phyloP scores from a whole-genome alignment of 1,284 basidiomycete species.

The Moesziomyces globuligerus region DNA sequence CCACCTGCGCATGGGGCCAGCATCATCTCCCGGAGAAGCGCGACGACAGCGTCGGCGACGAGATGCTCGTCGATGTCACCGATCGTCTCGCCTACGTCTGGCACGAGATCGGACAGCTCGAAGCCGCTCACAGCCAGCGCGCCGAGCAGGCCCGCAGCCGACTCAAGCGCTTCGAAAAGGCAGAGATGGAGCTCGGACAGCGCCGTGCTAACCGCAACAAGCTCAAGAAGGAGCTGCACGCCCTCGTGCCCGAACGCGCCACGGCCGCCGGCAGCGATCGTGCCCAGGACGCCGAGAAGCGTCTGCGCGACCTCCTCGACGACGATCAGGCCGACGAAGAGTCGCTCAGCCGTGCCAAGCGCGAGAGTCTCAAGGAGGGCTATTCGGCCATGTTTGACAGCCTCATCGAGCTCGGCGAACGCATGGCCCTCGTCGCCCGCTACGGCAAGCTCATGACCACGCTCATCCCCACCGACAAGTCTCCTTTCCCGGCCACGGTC shows the following conservation, averaged over 20 bases:
- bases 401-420: slow-evolving; percentile 61
- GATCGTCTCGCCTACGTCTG: slow-evolving; percentile 60
- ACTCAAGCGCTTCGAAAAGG: slow-evolving; percentile 53
- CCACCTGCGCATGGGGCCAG: slow-evolving; percentile 56
- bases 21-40: slow-evolving; percentile 52
- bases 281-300: slow-evolving; percentile 38
- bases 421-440: slow-evolving; percentile 55
- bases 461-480: slow-evolving; percentile 45
- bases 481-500: slow-evolving; percentile 42
- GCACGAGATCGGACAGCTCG: slow-evolving; percentile 56
- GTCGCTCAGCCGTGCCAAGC: slow-evolving; percentile 47
- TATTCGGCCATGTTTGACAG: slow-evolving; percentile 57
- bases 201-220: slow-evolving; percentile 48
- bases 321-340: slow-evolving; percentile 59
- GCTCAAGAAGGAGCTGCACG: slow-evolving; percentile 53
- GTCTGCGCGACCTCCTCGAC: slow-evolving; percentile 43
- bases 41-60: slow-evolving; percentile 54
- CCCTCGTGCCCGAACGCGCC: slow-evolving; percentile 53
- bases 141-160: slow-evolving; percentile 47
- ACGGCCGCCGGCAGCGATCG: slow-evolving; percentile 24
- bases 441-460: slow-evolving; percentile 58
- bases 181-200: slow-evolving; percentile 50
- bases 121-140: slow-evolving; percentile 49
- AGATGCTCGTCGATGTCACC: slow-evolving; percentile 49
- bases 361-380: slow-evolving; percentile 47